These are phyloP conservation scores for Phytopythium mirpurense DNA, from an alignment of 352 stramenopile genomes.

Conservation along the genomic window DNA sequence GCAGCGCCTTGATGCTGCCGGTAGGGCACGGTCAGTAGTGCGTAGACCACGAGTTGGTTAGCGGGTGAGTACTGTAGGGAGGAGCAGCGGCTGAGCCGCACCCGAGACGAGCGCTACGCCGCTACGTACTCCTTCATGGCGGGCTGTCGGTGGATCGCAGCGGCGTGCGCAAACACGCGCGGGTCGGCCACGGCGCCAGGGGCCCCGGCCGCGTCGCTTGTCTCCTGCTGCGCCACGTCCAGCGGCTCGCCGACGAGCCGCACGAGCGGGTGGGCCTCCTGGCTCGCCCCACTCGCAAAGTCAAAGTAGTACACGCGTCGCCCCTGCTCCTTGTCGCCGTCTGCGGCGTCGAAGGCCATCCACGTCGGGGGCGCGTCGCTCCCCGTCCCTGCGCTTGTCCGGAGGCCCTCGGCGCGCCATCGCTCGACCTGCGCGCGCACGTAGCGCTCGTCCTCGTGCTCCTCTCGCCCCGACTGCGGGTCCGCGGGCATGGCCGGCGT, in stretches of 20 bases:
- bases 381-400: constrained; percentile 8
- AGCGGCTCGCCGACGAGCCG: constrained; percentile 15
- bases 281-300: constrained; percentile 33
- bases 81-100: too few species aligned
- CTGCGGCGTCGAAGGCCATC: constrained; percentile 41
- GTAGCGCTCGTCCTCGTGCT: constrained; percentile 28
- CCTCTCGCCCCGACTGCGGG: constrained; percentile 9
- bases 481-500: constrained; percentile 39
- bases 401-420: constrained; percentile 21
- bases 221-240: constrained; percentile 7
- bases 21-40: too few species aligned
- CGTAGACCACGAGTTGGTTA: too few species aligned
- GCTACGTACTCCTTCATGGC: constrained; percentile 47
- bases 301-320: constrained; percentile 50
- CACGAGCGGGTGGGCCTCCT: constrained; percentile 33
- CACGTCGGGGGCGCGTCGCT: constrained; percentile 18
- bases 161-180: constrained; percentile 40
- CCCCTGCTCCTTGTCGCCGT: neutral
- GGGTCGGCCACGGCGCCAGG: constrained; percentile 23
- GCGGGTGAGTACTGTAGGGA: too few species aligned
- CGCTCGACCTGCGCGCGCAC: constrained; percentile 46
- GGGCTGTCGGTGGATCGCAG: constrained; percentile 35
- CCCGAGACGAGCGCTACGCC: too few species aligned
- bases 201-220: constrained; percentile 8
- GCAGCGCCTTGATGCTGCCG: constrained; percentile 41